Base-by-base conservation (phyloP, 352 stramenopile genomes). In the Pythium scleroteichum region DNA sequence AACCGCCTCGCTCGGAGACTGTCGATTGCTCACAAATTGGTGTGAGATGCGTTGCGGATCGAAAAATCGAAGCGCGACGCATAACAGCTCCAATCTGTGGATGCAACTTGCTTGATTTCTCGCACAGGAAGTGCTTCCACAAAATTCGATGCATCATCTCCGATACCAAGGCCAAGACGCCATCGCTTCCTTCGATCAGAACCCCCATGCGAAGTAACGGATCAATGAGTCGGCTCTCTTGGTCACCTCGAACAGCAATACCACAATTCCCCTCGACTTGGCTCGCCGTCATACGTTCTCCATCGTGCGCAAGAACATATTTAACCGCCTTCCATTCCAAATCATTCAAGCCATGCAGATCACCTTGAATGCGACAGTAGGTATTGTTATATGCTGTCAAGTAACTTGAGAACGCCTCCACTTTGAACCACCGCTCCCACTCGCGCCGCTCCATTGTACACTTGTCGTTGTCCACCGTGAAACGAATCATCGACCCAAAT, bases 401-500 rank as follows among this genome's bases (percentile, higher is more conserved):
- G 22, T 55, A 55, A 24, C 12, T 2, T 17, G 48, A 55, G 22
- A 55, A 55, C 23, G 27, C 48, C 8, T 29, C 48, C 2, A 55
- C 17, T 55, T 55, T 19, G 29, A 55, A 55, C 48, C 48, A 55
- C 13, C 5, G 23, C 23, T 55, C 48, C 48, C 48, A 55, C 38
- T 55, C 48, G 22, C 8, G 7, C 48, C 48, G 16, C 24, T 55
- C 48, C 23, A 55, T 24, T 3, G 27, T 55, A 24, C 26, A 53
- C n/a, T 47, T 54, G 20, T 27, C 38, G 14, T 26, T 26, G 29
- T 64, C 53, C 40, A 72, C 27, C 35, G 64, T 61, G 26, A 61
- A 68, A 23, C 53, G 22, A 50, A 72, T 61, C 19, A 72, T 44
- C 38, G 53, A 72, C 14, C 47, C 59, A 53, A 72, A 68, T 3